A percentile compares a stretch with the other conserved stretches of the same genome.
phyloP scores from a whole-genome alignment of 768 basidiomycete genomes.

The Leccinum subtestaceum region DNA sequence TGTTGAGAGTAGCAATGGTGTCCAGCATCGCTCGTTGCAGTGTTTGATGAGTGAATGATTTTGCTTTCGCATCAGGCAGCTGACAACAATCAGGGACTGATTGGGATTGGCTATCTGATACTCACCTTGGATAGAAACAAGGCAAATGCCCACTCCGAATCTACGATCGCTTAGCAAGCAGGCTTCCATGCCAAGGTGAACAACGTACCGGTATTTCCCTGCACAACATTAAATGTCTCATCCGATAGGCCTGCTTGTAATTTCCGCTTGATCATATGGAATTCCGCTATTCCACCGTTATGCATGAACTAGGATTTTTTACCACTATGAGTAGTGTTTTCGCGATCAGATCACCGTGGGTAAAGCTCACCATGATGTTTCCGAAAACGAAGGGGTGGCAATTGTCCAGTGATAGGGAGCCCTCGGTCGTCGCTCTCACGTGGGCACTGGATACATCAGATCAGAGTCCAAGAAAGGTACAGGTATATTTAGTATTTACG shows the following conservation, averaged over 20 bases:
- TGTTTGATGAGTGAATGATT: slow-evolving; percentile 64
- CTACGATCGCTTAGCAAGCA: slow-evolving; percentile 35
- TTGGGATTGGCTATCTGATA: neutral
- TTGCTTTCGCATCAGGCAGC: slow-evolving; percentile 79
- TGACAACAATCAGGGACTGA: slow-evolving; percentile 30
- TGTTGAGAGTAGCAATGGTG: slow-evolving; percentile 79
- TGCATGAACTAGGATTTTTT: slow-evolving; percentile 78
- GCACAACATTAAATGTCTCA: slow-evolving; percentile 79
- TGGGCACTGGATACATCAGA: slow-evolving; percentile 56
- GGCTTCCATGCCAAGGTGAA: neutral
- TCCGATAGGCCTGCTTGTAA: slow-evolving; percentile 78
- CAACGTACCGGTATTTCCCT: slow-evolving; percentile 83
- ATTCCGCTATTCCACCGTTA: slow-evolving; percentile 91
- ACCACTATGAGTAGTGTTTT: neutral
- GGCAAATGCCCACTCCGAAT: slow-evolving; percentile 98
- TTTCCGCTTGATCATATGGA: slow-evolving; percentile 73
- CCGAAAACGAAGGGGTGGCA: slow-evolving; percentile 94
- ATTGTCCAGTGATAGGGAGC: slow-evolving; percentile 87
- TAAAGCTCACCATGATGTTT: slow-evolving; percentile 74
- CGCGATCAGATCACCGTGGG: neutral
- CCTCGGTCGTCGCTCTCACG: slow-evolving; percentile 91
- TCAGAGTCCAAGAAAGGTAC: neutral
- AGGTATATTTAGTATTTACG: slow-evolving; percentile 26
- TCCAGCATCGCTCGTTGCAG: slow-evolving; percentile 85
- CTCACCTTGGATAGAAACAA: slow-evolving; percentile 79